Percentiles rank a stretch among this genome's conserved stretches.
Conservation (phyloP, 768 basidiomycete species). For the Boletus bicolor region DNA sequence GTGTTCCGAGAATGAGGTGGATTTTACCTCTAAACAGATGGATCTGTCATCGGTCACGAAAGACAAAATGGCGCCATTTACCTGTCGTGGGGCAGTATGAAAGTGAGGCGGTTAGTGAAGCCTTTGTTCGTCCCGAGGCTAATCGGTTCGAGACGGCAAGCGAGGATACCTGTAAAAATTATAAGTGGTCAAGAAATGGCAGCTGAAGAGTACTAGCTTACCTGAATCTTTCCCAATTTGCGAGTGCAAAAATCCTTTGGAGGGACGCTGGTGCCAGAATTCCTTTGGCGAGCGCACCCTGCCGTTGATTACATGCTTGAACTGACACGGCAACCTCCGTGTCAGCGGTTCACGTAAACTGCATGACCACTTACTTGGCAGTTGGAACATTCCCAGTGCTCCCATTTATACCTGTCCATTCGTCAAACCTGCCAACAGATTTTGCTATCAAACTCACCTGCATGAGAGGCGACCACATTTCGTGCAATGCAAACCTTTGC, state of each 20-base stretch:
- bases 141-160: constrained; percentile 16
- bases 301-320: constrained; percentile 14
- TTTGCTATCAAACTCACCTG: constrained; percentile 44
- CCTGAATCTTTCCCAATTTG: constrained; percentile 31
- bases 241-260: constrained; percentile 26
- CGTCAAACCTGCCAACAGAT: neutral
- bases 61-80: constrained; percentile 20
- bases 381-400: constrained; percentile 63
- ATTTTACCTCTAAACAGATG: constrained; percentile 48
- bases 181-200: neutral
- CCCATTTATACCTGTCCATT: constrained; percentile 61
- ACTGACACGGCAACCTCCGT: constrained; percentile 8
- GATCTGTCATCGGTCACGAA: neutral
- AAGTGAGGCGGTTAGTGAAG: constrained; percentile 41
- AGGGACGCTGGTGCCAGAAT: constrained; percentile 34
- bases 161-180: constrained; percentile 18
- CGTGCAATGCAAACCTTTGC: constrained; percentile 66
- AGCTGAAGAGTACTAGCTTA: neutral
- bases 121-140: constrained; percentile 20
- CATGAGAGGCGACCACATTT: constrained; percentile 71
- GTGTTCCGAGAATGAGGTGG: constrained; percentile 47
- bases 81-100: constrained; percentile 47
- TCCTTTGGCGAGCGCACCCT: constrained; percentile 33
- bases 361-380: constrained; percentile 46
- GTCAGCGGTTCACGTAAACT: neutral